Conservation (phyloP, 768 basidiomycete genomes). For the Hysterangium stoloniferum region DNA sequence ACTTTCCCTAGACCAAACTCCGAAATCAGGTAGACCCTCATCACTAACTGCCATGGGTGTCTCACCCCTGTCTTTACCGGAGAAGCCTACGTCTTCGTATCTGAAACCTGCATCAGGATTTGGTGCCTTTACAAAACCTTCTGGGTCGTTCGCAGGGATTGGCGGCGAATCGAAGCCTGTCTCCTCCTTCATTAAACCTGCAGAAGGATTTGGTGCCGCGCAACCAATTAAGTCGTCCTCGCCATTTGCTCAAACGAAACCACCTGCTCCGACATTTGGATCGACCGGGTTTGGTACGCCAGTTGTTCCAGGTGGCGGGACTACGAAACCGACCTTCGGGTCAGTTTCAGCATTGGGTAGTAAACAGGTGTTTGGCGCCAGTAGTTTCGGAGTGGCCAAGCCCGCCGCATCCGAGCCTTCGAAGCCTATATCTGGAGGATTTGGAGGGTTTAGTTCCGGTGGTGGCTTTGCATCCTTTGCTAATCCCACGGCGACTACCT, state of each 20-base stretch:
- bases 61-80: too few species aligned
- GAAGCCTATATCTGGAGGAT: slow-evolving; percentile 16
- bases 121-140: slow-evolving; percentile 21
- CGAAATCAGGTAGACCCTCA: neutral
- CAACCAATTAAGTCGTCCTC: slow-evolving; percentile 34
- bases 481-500: slow-evolving; percentile 34
- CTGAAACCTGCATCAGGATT: slow-evolving; percentile 31
- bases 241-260: neutral
- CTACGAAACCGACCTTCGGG: slow-evolving; percentile 31
- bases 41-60: neutral
- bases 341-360: slow-evolving; percentile 26
- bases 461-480: slow-evolving; percentile 47
- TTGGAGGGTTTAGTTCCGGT: slow-evolving; percentile 28
- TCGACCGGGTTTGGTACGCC: slow-evolving; percentile 14
- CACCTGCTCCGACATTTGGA: slow-evolving; percentile 32
- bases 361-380: slow-evolving; percentile 14
- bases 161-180: slow-evolving; percentile 10
- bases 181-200: slow-evolving; percentile 30
- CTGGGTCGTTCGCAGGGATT: too few species aligned
- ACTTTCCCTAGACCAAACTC: too few species aligned
- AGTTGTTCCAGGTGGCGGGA: slow-evolving; percentile 16
- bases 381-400: slow-evolving; percentile 17
- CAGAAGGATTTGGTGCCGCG: slow-evolving; percentile 35
- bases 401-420: slow-evolving; percentile 12
- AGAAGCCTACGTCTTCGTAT: slow-evolving; percentile 6